Percentiles rank a stretch among this genome's conserved stretches.
Evolutionary conservation across 441 rosid genomes (phyloP).

Genomic region (Manihot esculenta): DNA sequence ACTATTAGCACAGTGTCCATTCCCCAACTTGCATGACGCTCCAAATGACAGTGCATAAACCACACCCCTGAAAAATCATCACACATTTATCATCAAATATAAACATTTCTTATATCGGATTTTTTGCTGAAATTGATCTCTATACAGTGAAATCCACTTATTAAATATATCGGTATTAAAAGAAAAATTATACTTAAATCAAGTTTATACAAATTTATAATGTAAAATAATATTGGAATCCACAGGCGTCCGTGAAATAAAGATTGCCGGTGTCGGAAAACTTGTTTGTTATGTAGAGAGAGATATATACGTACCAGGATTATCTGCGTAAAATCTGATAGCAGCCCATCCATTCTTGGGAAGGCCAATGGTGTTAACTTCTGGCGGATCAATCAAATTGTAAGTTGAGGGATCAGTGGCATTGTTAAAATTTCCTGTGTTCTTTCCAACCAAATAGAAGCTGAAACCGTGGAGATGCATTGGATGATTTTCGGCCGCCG

Average conservation of each 20-base stretch:
- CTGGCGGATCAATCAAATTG: conserved; percentile 43
- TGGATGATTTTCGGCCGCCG: conserved; percentile 31
- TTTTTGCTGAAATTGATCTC: too few species aligned
- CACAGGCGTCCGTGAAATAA: too few species aligned
- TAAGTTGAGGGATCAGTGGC: conserved; percentile 31
- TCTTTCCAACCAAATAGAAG: conserved; percentile 42
- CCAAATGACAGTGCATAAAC: conserved; percentile 42
- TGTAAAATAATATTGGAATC: too few species aligned
- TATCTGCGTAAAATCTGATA: conserved; percentile 38
- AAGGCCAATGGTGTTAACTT: conserved; percentile 35
- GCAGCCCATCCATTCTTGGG: conserved; percentile 48
- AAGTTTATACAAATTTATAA: too few species aligned
- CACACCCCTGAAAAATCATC: conserved; percentile 32
- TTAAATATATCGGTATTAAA: too few species aligned
- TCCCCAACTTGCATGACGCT: conserved; percentile 48
- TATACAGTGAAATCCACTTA: too few species aligned
- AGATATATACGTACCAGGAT: conserved; percentile 36
- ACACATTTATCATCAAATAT: too few species aligned
- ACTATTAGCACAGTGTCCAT: conserved; percentile 55
- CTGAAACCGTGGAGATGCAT: conserved; percentile 46
- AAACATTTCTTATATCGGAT: too few species aligned
- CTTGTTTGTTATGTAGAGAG: too few species aligned
- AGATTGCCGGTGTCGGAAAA: too few species aligned
- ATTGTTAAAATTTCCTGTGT: conserved; percentile 41
- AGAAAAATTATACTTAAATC: too few species aligned